Evolutionary conservation across 225 moss, liverwort and hornwort species (phyloP).

Genomic region (Neckera pumila): DNA sequence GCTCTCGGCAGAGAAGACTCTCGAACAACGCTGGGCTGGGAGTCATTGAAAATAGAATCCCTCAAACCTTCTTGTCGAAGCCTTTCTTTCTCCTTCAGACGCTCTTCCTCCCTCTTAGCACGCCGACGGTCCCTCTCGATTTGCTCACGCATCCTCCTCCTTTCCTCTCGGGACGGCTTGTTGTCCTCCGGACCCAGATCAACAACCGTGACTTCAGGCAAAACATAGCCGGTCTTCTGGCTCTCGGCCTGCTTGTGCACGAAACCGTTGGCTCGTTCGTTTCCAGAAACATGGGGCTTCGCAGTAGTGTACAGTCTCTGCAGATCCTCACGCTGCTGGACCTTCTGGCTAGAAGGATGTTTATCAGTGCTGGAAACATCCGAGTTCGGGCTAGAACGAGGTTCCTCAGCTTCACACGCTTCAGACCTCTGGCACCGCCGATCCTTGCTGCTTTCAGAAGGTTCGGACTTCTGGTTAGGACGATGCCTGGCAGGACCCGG

Average conservation of each 20-base stretch:
- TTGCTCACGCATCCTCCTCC: constrained; percentile 35
- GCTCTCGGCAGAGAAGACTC: constrained; percentile 10
- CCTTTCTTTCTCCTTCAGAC: constrained; percentile 38
- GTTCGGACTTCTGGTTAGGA: neutral
- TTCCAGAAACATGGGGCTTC: neutral
- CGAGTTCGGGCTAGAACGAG: neutral
- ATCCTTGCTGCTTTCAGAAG: neutral
- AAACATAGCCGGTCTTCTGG: constrained; percentile 11
- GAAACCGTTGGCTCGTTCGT: constrained; percentile 4
- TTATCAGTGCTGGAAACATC: neutral
- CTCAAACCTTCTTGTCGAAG: constrained; percentile 32
- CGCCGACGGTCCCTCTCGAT: constrained; percentile 31
- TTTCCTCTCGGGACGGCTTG: constrained; percentile 37
- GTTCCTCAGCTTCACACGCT: neutral
- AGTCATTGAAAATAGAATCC: constrained; percentile 9
- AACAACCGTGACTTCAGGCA: constrained; percentile 33
- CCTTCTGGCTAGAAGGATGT: neutral
- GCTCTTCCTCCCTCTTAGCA: constrained; percentile 43
- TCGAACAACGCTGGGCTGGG: neutral
- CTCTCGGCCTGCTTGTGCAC: constrained; percentile 1
- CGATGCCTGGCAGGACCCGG: constrained; percentile 11
- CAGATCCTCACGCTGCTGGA: neutral
- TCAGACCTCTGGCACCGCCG: neutral
- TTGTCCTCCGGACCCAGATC: constrained; percentile 34
- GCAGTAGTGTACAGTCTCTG: neutral